Percentiles rank a stretch among this genome's conserved stretches.
Evolutionary conservation across 2,329 filamentous ascomycete genomes (phyloP).

Genomic region (Thyridium curvatum): DNA sequence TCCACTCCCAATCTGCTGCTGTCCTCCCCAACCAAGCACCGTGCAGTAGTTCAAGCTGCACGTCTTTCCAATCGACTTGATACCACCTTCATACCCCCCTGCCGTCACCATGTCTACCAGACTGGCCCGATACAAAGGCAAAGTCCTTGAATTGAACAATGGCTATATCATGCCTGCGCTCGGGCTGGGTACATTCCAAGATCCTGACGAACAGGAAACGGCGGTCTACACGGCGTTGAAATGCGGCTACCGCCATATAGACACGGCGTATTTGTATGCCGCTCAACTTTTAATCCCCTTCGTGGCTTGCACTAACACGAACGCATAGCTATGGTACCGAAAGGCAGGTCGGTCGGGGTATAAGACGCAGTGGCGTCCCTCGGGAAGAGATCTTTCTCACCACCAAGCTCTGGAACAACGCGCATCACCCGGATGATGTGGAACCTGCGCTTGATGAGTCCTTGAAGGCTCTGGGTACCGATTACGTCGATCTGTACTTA

Average conservation of each 20-base stretch:
- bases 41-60: too few relatives aligned
- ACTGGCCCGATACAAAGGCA: too few relatives aligned
- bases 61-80: too few relatives aligned
- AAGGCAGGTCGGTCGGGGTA: conserved; percentile 8
- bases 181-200: conserved; percentile 10
- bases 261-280: conserved; percentile 35
- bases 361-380: conserved; percentile 6
- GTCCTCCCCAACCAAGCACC: too few relatives aligned
- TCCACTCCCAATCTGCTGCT: too few relatives aligned
- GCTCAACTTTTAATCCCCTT: too few relatives aligned
- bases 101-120: too few relatives aligned
- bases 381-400: conserved; percentile 9
- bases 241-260: conserved; percentile 9
- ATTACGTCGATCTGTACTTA: conserved; percentile 9
- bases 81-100: too few relatives aligned
- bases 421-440: conserved; percentile 5
- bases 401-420: conserved; percentile 8
- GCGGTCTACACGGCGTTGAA: conserved; percentile 4
- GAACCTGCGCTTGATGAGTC: conserved; percentile 6
- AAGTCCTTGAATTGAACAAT: too few relatives aligned
- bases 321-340: conserved; percentile 28
- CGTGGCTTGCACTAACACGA: conserved; percentile 50
- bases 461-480: conserved; percentile 5
- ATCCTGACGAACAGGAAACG: background rate
- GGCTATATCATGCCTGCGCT: too few relatives aligned